phyloP scores from a whole-genome alignment of 176 grass and related monocot species.

The Sorghum bicolor region DNA sequence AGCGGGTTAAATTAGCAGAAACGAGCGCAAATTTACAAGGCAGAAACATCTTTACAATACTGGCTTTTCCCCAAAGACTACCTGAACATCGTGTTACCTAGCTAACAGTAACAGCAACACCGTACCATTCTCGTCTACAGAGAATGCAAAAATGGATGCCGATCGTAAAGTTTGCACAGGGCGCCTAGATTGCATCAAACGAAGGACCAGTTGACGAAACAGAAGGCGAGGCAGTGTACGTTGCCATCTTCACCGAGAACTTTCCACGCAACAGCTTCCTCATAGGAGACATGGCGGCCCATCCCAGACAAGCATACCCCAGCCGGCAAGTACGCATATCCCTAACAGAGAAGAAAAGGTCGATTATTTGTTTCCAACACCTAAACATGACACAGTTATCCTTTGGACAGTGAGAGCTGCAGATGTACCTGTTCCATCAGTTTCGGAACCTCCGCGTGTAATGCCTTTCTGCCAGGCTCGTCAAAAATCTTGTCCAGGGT shows the following conservation, averaged over 20 bases:
- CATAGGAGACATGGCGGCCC: constrained; percentile 89
- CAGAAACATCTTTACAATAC: constrained; percentile 9
- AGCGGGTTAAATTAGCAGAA: constrained; percentile 22
- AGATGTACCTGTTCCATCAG: constrained; percentile 90
- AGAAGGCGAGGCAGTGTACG: constrained; percentile 86
- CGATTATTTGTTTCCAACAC: background rate
- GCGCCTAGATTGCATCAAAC: constrained; percentile 12
- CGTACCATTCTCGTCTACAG: background rate
- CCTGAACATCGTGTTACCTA: constrained; percentile 5
- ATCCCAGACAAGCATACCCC: constrained; percentile 85
- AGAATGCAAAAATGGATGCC: constrained; percentile 42
- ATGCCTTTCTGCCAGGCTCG: constrained; percentile 61
- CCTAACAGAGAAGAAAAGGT: constrained; percentile 36
- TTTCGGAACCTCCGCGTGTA: constrained; percentile 63
- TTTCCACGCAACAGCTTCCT: constrained; percentile 85
- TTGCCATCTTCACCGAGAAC: constrained; percentile 62
- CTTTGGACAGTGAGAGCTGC: background rate
- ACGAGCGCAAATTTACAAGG: constrained; percentile 21
- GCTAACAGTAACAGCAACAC: background rate
- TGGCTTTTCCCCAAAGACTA: background rate
- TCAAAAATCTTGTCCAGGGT: constrained; percentile 95
- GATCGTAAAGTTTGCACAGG: background rate
- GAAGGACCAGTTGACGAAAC: constrained; percentile 95
- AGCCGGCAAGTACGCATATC: constrained; percentile 71
- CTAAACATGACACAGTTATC: background rate